Percentiles rank a stretch among this genome's conserved stretches.
Conservation (phyloP, 805 yeast species). For the Scheffersomyces spartinae region DNA sequence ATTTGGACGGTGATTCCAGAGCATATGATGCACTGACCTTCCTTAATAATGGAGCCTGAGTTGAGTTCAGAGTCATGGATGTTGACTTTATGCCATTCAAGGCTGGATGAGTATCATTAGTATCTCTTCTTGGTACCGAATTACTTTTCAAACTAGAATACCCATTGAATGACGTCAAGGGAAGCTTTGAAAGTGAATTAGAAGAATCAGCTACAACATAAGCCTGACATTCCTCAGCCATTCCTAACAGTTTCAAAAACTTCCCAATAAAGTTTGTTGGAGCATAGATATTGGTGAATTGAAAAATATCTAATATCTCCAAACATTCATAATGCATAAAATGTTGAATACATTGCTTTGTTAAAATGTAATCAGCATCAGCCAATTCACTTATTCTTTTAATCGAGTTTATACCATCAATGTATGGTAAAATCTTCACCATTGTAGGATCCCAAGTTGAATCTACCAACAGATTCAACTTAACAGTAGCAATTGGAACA, state of each 20-base stretch:
- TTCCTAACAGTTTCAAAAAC: slow-evolving; percentile 47
- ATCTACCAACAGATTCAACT: slow-evolving; percentile 61
- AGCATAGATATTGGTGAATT: slow-evolving; percentile 79
- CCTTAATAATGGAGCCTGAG: too few relatives aligned
- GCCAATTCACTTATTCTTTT: slow-evolving; percentile 67
- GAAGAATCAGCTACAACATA: slow-evolving; percentile 63
- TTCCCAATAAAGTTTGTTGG: slow-evolving; percentile 68
- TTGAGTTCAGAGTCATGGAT: too few relatives aligned
- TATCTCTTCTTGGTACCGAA: too few relatives aligned
- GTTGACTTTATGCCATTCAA: too few relatives aligned
- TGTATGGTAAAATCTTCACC: slow-evolving; percentile 74
- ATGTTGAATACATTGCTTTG: slow-evolving; percentile 84
- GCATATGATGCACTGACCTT: too few relatives aligned
- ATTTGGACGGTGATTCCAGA: too few relatives aligned
- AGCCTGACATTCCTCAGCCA: slow-evolving; percentile 78
- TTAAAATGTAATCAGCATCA: slow-evolving; percentile 65
- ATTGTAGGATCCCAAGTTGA: slow-evolving; percentile 96
- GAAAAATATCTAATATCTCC: slow-evolving; percentile 75
- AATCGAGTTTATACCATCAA: slow-evolving; percentile 82
- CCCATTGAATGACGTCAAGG: too few relatives aligned
- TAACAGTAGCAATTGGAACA: slow-evolving; percentile 87
- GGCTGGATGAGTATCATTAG: too few relatives aligned
- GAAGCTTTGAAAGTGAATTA: too few relatives aligned
- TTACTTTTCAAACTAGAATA: too few relatives aligned
- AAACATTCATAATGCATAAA: slow-evolving; percentile 83